phyloP scores from a whole-genome alignment of 2,329 filamentous ascomycete genomes.

The Gnomoniopsis smithogilvyi region DNA sequence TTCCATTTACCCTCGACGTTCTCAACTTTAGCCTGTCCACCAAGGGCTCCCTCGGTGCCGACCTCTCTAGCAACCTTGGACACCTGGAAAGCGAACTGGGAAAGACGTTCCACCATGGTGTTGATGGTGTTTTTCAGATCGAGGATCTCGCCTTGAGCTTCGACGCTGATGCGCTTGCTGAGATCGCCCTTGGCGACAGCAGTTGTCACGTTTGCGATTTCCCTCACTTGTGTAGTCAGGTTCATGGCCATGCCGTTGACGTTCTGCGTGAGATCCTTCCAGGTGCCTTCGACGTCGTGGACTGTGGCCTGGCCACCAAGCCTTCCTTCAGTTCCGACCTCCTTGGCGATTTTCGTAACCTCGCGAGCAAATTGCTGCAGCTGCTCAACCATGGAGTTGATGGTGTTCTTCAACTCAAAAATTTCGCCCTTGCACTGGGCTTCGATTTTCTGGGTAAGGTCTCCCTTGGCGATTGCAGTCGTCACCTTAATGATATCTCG shows the following conservation, averaged over 20 bases:
- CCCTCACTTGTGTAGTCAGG: conserved; percentile 92
- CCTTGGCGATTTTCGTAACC: conserved; percentile 92
- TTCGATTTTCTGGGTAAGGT: conserved; percentile 95
- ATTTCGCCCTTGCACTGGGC: conserved; percentile 91
- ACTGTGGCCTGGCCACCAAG: conserved; percentile 93
- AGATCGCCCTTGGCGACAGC: conserved; percentile 92
- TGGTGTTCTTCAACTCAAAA: conserved; percentile 91
- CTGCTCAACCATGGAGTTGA: conserved; percentile 99
- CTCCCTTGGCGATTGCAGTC: conserved; percentile 73
- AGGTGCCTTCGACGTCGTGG: conserved; percentile 94
- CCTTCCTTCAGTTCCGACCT: conserved; percentile 93
- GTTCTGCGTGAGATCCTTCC: conserved; percentile 91
- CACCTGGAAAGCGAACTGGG: conserved; percentile 94
- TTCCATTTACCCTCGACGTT: conserved; percentile 98
- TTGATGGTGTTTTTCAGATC: conserved; percentile 98
- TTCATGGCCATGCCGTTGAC: conserved; percentile 99
- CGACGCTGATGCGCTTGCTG: conserved; percentile 92
- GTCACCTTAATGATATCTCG: conserved; percentile 89
- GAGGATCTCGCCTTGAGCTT: conserved; percentile 89
- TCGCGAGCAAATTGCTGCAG: conserved; percentile 94
- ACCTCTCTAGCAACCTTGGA: conserved; percentile 94
- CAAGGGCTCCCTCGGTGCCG: conserved; percentile 90
- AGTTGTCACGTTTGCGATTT: conserved; percentile 95
- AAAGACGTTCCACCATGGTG: conserved; percentile 95
- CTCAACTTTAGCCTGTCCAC: conserved; percentile 89